Conservation (phyloP, 148 eudicot genomes). For the Rhododendron griersonianum region DNA sequence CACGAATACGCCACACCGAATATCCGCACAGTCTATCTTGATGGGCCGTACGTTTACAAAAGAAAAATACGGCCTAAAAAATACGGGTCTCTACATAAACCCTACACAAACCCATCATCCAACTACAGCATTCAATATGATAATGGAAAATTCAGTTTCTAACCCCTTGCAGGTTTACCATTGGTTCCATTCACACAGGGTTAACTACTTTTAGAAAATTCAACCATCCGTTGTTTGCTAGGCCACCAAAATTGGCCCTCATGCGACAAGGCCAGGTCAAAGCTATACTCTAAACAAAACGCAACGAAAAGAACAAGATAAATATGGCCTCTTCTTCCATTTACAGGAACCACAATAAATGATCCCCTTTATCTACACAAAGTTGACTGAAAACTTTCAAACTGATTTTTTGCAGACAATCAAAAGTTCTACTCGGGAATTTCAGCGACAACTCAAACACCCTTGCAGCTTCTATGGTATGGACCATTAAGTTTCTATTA, state of each 20-base stretch:
- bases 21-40: too few species aligned
- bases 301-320: neutral
- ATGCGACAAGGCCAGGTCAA: neutral
- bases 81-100: too few species aligned
- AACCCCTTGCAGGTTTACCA: neutral
- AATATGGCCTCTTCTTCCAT: neutral
- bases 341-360: neutral
- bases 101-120: neutral
- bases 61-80: too few species aligned
- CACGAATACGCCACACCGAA: too few species aligned
- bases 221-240: neutral
- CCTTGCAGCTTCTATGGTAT: conserved; percentile 86
- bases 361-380: neutral
- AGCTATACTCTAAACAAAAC: neutral
- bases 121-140: neutral
- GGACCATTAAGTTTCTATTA: conserved; percentile 12
- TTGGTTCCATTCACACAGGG: neutral
- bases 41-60: too few species aligned
- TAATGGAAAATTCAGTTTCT: neutral
- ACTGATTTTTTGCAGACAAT: conserved; percentile 56
- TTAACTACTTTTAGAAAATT: neutral
- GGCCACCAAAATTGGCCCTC: neutral
- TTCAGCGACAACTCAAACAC: conserved; percentile 54
- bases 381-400: neutral
- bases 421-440: conserved; percentile 71